Percentiles rank a stretch among this genome's conserved stretches.
Conservation (phyloP, 1,139 yeast genomes). For the Saccharomyces hybrid region DNA sequence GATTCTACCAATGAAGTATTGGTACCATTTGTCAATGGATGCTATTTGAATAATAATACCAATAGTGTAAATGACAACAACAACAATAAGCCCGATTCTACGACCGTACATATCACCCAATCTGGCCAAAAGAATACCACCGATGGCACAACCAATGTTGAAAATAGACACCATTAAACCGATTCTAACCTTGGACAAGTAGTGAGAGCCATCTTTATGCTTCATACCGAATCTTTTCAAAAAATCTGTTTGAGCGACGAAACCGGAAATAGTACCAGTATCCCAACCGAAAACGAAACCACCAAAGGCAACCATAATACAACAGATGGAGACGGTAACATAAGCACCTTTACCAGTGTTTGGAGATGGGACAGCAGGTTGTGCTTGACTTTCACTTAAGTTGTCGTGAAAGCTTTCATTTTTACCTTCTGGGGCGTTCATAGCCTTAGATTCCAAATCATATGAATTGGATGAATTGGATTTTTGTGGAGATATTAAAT, state of each 20-base stretch:
- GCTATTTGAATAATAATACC: constrained; percentile 58
- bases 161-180: constrained; percentile 59
- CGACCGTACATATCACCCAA: constrained; percentile 55
- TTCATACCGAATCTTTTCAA: constrained; percentile 42
- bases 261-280: constrained; percentile 73
- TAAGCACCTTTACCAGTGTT: constrained; percentile 6
- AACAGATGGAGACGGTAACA: constrained; percentile 36
- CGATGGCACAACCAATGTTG: constrained; percentile 62
- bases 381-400: constrained; percentile 1
- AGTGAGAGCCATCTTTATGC: constrained; percentile 28
- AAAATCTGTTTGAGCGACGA: constrained; percentile 62
- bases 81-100: constrained; percentile 47
- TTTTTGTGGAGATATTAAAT: constrained; percentile 17
- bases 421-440: constrained; percentile 3
- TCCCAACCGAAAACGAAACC: constrained; percentile 69
- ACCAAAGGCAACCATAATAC: constrained; percentile 53
- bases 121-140: constrained; percentile 48
- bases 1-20: constrained; percentile 51
- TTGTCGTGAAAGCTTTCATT: constrained; percentile 1
- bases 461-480: constrained; percentile 14
- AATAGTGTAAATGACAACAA: constrained; percentile 49
- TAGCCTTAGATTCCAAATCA: constrained; percentile 7
- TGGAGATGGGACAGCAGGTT: constrained; percentile 1
- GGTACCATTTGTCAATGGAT: constrained; percentile 44
- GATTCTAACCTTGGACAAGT: constrained; percentile 46